Percentiles rank a stretch among this genome's conserved stretches.
Evolutionary conservation across 1,139 yeast species (phyloP).

Genomic region (Lodderomyces beijingensis): DNA sequence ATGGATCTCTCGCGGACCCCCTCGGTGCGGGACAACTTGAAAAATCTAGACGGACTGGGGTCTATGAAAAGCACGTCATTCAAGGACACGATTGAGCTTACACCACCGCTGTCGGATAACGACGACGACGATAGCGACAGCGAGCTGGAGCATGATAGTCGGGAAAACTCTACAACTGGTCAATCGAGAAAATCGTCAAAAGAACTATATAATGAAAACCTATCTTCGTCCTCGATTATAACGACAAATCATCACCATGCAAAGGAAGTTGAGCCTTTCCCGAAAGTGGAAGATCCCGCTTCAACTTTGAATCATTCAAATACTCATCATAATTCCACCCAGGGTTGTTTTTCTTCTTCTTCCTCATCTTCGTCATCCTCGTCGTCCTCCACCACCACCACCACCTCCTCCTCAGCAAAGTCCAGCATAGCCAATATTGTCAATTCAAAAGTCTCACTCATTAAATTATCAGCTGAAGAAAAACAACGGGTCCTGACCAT

Average conservation of each 20-base stretch:
- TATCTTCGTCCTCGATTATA: slow-evolving; percentile 7
- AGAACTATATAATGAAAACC: slow-evolving; percentile 3
- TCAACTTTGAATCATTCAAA: too few relatives aligned
- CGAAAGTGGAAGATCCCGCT: slow-evolving; percentile 10
- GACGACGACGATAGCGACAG: slow-evolving; percentile 9
- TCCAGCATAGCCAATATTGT: background rate
- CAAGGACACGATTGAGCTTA: slow-evolving; percentile 13
- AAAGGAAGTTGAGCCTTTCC: slow-evolving; percentile 12
- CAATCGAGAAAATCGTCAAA: background rate
- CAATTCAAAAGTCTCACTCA: background rate
- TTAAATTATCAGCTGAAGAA: slow-evolving; percentile 5
- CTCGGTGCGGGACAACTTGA: slow-evolving; percentile 10
- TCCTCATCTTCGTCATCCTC: background rate
- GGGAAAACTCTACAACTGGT: background rate
- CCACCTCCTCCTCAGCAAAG: background rate
- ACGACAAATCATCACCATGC: slow-evolving; percentile 5
- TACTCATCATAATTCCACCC: too few relatives aligned
- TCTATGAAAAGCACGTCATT: slow-evolving; percentile 4
- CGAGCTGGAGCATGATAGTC: background rate
- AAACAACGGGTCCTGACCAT: slow-evolving; percentile 9
- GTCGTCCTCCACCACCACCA: slow-evolving; percentile 1
- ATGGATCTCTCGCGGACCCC: slow-evolving; percentile 13
- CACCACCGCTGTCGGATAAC: slow-evolving; percentile 21
- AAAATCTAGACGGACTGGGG: slow-evolving; percentile 5
- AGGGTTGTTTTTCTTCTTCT: too few relatives aligned